Evolutionary conservation across 164 flowering plant genomes (phyloP).

Genomic region (Sextonia rubra): DNA sequence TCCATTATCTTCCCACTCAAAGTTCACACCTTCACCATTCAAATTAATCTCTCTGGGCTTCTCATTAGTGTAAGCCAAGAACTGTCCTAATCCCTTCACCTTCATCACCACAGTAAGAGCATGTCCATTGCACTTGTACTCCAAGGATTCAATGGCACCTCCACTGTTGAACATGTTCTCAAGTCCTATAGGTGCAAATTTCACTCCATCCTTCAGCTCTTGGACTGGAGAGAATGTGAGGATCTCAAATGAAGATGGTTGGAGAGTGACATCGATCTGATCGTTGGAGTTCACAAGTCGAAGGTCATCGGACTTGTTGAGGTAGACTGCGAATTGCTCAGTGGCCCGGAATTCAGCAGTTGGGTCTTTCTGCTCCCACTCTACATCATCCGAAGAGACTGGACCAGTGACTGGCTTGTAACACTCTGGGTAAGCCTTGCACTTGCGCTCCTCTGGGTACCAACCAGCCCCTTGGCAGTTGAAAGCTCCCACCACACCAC

Average conservation of each 20-base stretch:
- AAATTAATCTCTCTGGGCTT: conserved; percentile 4
- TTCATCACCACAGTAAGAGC: conserved; percentile 5
- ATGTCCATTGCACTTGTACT: neutral
- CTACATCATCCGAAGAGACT: neutral
- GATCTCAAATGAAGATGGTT: conserved; percentile 12
- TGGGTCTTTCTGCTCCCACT: conserved; percentile 8
- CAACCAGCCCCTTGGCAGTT: conserved; percentile 71
- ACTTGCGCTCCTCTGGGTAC: conserved; percentile 8
- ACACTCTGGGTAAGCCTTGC: conserved; percentile 8
- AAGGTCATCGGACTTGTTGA: neutral
- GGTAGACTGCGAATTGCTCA: conserved; percentile 5
- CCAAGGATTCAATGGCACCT: conserved; percentile 7
- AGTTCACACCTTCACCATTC: conserved; percentile 7
- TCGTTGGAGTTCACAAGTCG: conserved; percentile 1
- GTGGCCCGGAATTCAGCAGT: neutral
- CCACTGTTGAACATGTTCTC: conserved; percentile 17
- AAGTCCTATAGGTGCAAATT: conserved; percentile 13
- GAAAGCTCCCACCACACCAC: conserved; percentile 87
- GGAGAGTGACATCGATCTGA: neutral
- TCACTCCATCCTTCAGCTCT: neutral
- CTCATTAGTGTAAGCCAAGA: conserved; percentile 11
- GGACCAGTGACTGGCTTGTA: conserved; percentile 6
- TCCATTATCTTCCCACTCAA: conserved; percentile 9
- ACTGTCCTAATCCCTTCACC: conserved; percentile 12
- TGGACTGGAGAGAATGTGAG: conserved; percentile 9